Conservation (phyloP, 208 protist species). For the Trypanosoma conorhini region DNA sequence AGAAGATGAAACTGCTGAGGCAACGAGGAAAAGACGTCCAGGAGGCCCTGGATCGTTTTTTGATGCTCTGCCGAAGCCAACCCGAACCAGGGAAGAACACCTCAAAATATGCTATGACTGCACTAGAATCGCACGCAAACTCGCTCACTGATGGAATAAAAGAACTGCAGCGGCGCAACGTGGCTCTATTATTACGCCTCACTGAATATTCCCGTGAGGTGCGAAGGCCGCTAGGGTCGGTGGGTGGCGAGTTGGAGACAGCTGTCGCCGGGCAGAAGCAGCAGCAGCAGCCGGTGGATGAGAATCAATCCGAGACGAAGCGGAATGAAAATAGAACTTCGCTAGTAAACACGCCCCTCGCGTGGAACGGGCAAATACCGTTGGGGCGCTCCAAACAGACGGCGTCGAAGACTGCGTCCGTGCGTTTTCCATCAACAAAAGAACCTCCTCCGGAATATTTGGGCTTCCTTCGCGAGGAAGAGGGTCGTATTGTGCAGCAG, state of each 20-base stretch:
- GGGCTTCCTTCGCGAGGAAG: conserved; percentile 19
- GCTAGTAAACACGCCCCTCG: no score
- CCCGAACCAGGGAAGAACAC: not conserved
- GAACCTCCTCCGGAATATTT: conserved; percentile 17
- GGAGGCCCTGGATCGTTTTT: conserved; percentile 44
- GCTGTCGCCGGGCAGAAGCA: not conserved
- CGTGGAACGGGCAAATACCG: not conserved
- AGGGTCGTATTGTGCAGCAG: conserved; percentile 27
- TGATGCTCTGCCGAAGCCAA: conserved; percentile 18
- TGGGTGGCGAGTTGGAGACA: not conserved
- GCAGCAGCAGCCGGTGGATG: not conserved
- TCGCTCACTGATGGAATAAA: conserved; percentile 21
- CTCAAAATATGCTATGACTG: conserved; percentile 17
- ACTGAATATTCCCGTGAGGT: conserved; percentile 23
- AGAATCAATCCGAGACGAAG: not conserved
- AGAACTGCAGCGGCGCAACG: conserved; percentile 27
- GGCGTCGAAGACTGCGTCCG: not conserved
- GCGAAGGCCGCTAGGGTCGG: conserved; percentile 18
- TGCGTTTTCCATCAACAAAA: not conserved
- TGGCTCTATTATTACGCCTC: conserved; percentile 13
- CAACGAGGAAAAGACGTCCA: conserved; percentile 41
- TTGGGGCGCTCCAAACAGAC: not conserved
- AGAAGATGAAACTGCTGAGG: conserved; percentile 52
- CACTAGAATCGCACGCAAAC: conserved; percentile 21
- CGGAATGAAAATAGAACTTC: not conserved